phyloP scores from a whole-genome alignment of 2,329 filamentous ascomycete genomes.

The Cladobotryum protrusum region DNA sequence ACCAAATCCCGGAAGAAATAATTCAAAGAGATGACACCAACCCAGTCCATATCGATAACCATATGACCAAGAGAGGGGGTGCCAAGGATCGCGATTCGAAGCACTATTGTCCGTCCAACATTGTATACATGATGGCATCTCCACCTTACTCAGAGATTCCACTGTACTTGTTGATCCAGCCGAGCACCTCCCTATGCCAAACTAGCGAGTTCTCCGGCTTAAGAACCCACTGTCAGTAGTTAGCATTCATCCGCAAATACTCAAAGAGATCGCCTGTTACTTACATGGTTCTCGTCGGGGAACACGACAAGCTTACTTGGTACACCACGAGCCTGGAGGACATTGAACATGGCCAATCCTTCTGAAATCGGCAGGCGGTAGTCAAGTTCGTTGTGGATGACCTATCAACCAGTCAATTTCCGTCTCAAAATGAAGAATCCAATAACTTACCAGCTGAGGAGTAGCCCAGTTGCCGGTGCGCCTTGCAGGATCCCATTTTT shows the following conservation, averaged over 20 bases:
- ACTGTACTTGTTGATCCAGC: conserved; percentile 64
- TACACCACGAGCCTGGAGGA: conserved; percentile 67
- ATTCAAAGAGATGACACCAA: too few relatives aligned
- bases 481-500: conserved; percentile 62
- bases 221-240: conserved; percentile 60
- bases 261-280: conserved; percentile 10
- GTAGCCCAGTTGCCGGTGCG: conserved; percentile 69
- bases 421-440: not conserved
- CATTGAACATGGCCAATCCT: conserved; percentile 79
- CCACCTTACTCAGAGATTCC: conserved; percentile 29
- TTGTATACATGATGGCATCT: too few relatives aligned
- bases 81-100: too few relatives aligned
- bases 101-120: too few relatives aligned
- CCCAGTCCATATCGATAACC: too few relatives aligned
- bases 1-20: too few relatives aligned
- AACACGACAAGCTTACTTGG: conserved; percentile 76
- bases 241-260: not conserved
- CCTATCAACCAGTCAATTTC: conserved; percentile 20
- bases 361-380: conserved; percentile 83
- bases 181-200: conserved; percentile 82
- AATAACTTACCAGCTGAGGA: conserved; percentile 63
- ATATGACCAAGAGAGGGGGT: too few relatives aligned
- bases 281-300: conserved; percentile 62
- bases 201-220: conserved; percentile 87
- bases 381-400: conserved; percentile 84